Percentiles rank a stretch among this genome's conserved stretches.
Conservation (phyloP, 192 early-diverging fungal genomes). For the Entomortierella chlamydospora region DNA sequence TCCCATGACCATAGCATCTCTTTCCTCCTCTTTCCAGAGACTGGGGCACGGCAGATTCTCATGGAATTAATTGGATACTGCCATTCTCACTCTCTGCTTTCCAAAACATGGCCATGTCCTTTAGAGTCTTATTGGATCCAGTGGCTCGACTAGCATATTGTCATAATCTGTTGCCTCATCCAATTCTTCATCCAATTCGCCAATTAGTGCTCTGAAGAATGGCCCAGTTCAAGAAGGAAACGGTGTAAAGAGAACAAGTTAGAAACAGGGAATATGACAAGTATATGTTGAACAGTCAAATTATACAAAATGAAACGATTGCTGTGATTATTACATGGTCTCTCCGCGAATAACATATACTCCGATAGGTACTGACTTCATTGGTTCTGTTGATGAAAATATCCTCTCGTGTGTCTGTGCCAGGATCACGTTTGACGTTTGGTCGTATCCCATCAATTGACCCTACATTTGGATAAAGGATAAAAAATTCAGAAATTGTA, state of each 20-base stretch:
- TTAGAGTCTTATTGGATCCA: conserved; percentile 41
- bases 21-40: too few species aligned
- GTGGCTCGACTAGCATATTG: conserved; percentile 37
- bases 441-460: conserved; percentile 42
- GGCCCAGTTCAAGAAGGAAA: neutral
- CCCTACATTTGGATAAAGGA: conserved; percentile 22
- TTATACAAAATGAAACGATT: too few species aligned
- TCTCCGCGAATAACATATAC: conserved; percentile 51
- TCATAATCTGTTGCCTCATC: conserved; percentile 41
- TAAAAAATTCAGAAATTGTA: too few species aligned
- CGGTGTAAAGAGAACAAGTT: neutral
- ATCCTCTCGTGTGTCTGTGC: conserved; percentile 44
- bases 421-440: conserved; percentile 46
- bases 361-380: conserved; percentile 47
- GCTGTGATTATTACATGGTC: conserved; percentile 23
- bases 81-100: too few species aligned
- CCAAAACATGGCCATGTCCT: too few species aligned
- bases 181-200: conserved; percentile 45
- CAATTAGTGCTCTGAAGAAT: conserved; percentile 33
- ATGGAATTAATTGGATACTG: too few species aligned
- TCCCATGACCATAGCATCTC: too few species aligned
- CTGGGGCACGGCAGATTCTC: too few species aligned
- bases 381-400: conserved; percentile 38
- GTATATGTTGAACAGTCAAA: neutral
- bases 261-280: too few species aligned